Evolutionary conservation across 1,284 basidiomycete genomes (phyloP), one percentile per base, ranked within the genome.

Genomic region (Heliocybe sulcata): DNA sequence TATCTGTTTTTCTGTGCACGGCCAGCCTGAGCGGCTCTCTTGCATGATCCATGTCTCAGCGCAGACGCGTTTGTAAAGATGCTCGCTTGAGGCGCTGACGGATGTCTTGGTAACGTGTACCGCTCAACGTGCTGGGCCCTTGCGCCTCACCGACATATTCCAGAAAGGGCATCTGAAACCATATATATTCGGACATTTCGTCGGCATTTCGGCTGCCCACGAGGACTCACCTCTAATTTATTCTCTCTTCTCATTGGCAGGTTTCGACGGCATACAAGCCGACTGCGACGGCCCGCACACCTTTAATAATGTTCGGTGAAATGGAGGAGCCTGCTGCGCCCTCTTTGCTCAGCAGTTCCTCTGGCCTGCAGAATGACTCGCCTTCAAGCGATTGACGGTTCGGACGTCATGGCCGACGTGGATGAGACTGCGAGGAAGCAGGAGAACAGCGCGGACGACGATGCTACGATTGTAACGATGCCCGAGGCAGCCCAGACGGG

Each of bases 401-500:
- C n/a, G 16, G 38, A 42, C 38, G 38, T 42, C 38, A 42, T 16
- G 38, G 38, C 16, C 38, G 19, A 42, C n/a, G 38, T 6, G 12
- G 16, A 16, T 20, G 26, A 22, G 10, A 4, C 47, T 4, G 47
- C 47, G 29, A 26, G 47, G 16, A 29, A 49, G 23, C 6, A 22
- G 12, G 14, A 29, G 47, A 29, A 20, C 20, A 8, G 22, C 20
- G 47, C 23, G 20, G 27, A 49, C 14, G 20, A 49, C 47, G 20
- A 26, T 29, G 16, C 47, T 26, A 20, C 47, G 6, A 25, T 52
- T 16, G 25, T 52, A 16, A 52, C 19, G 20, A n/a, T 38, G 27
- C 51, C 51, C 19, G 51, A 52, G 35, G 51, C 33, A 23, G 27
- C 26, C 10, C 22, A n/a, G 16, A 52, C 51, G 10, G 52, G 52